phyloP scores from a whole-genome alignment of 2,329 filamentous ascomycete genomes.

The Ramularia endophylla region DNA sequence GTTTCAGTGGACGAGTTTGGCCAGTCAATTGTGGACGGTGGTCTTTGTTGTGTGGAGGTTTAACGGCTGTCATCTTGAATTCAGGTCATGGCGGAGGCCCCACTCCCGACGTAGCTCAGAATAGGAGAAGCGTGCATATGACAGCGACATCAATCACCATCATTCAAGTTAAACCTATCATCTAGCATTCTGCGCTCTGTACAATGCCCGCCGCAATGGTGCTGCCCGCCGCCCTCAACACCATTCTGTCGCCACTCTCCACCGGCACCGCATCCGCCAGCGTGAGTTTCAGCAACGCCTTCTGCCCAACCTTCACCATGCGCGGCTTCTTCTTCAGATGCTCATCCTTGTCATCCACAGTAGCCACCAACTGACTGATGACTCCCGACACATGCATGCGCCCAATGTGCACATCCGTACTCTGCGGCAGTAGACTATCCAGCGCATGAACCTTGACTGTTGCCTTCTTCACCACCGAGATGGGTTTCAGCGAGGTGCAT shows the following conservation, averaged over 20 bases:
- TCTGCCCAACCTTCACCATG: slow-evolving; percentile 72
- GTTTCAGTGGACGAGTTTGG: no score
- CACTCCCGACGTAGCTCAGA: no score
- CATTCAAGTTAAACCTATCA: not conserved
- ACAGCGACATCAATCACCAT: not conserved
- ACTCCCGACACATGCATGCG: slow-evolving; percentile 71
- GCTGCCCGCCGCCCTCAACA: slow-evolving; percentile 71
- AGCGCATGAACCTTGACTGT: slow-evolving; percentile 83
- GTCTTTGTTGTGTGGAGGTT: no score
- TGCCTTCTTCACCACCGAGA: slow-evolving; percentile 66
- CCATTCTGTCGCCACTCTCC: slow-evolving; percentile 72
- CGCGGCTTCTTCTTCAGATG: slow-evolving; percentile 76
- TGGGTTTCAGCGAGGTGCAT: slow-evolving; percentile 58
- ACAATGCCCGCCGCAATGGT: slow-evolving; percentile 85
- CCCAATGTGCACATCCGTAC: slow-evolving; percentile 82
- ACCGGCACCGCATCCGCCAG: slow-evolving; percentile 65
- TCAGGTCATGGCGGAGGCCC: no score
- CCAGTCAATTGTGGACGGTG: no score
- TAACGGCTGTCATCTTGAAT: no score
- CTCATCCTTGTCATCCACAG: slow-evolving; percentile 69
- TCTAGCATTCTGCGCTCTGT: slow-evolving; percentile 32
- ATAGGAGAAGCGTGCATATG: no score
- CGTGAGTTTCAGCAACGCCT: slow-evolving; percentile 60
- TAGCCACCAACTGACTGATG: slow-evolving; percentile 64
- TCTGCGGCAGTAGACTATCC: slow-evolving; percentile 82